Evolutionary conservation across 2,329 filamentous ascomycete genomes (phyloP), one percentile per base, ranked within the genome.

Genomic region (Nigrospora sphaerica): DNA sequence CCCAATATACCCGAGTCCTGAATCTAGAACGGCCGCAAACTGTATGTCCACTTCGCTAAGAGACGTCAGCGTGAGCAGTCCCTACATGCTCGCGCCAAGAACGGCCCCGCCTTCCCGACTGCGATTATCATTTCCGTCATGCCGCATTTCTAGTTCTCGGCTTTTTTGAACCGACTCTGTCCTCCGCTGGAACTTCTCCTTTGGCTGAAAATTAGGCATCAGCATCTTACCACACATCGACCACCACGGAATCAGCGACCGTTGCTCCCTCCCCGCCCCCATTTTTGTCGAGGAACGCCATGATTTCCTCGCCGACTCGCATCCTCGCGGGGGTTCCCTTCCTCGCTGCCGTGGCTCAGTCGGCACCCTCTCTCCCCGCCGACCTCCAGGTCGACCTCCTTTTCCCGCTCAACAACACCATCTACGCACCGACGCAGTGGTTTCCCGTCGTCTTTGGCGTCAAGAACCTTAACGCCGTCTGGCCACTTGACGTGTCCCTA

Each of bases 301-400:
- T 23, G 19, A 23, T 23, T 4, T 23, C 19, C 19, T 23, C 19
- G 19, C 19, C 19, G 19, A 23, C 19, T 23, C 19, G 19, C 19
- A 23, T 23, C 6, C 19, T 23, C 19, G 19, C 19, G 19, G 19
- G 4, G 19, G 19, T 6, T 23, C 19, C 19, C 19, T 23, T 23
- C 4, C 19, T 23, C 19, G 19, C 19, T 23, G 19, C 19, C 19
- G 19, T 23, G 19, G 19, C 19, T 23, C 19, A 4, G 19, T 23
- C 19, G 19, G 19, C 16, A 17, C 23, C 10, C 14, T 4, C 19
- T 10, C 35, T 35, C 33, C 45, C 35, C n/a, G 35, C 34, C 7
- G 40, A 47, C 12, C 14, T 47, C 12, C 45, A 47, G 23, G 23
- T 44, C n/a, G 40, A 47, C 1, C 62, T 62, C 3, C 48, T 65